Base-by-base conservation (phyloP, 1,284 basidiomycete species). In the Erythrobasidium hasegawianum region DNA sequence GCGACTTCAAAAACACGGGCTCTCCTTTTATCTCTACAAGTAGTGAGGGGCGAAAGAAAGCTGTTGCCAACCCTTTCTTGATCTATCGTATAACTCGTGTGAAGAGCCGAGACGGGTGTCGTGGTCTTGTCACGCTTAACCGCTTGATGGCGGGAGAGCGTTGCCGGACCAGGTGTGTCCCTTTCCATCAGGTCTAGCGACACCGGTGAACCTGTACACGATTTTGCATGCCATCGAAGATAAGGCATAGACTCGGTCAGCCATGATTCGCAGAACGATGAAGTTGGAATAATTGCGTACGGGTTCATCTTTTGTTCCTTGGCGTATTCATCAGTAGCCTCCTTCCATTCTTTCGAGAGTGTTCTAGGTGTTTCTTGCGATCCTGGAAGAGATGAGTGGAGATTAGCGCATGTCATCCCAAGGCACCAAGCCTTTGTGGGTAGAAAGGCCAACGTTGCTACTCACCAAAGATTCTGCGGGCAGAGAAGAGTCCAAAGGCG, bases 281-380 rank as follows among this genome's bases (percentile, higher is more conserved):
- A 27, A 20, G 18, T 33, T 10, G 50, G 29, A 45, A 41, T n/a
- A n/a, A n/a, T n/a, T 29, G n/a, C 62, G 78, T 92, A 88, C 70
- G 91, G 91, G 80, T 94, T 88, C 78, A 87, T 79, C 77, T 93
- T 93, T 81, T 88, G 84, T 80, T 90, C 87, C 77, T 81, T 80
- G 60, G 88, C 89, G 75, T 86, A 86, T 78, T 90, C 86, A 83
- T 87, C 96, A 72, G 84, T 78, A 54, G 90, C 88, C 80, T 96
- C 89, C 81, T 97, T 87, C 90, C 92, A 97, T 81, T 98, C 95
- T 79, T 86, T 87, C 73, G 84, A 86, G 79, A 96, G 81, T 43
- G 94, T 89, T 82, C 83, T 87, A 64, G 90, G 88, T 71, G 87
- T 85, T 58, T 87, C 81, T 40, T 83, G 79, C 40, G 85, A 90